Base-by-base conservation (phyloP, 2,329 filamentous ascomycete genomes). In the Diaporthe sp. region DNA sequence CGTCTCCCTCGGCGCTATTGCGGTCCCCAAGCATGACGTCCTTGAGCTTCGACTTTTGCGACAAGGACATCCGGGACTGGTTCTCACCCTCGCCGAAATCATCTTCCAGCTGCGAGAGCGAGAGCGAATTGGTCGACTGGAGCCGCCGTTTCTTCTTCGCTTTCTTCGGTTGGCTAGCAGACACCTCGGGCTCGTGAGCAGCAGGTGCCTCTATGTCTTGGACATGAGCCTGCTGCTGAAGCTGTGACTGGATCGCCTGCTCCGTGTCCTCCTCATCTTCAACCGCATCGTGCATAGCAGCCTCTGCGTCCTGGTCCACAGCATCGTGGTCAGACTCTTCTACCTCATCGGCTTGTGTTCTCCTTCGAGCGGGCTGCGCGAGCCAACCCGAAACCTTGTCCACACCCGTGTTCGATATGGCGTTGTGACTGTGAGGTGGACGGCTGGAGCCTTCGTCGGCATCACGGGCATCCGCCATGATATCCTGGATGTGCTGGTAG, bases 71-170 rank as follows among this genome's bases (percentile, higher is more conserved):
- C 25, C 73, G 61, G 1, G 73, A 37, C 53, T 55, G 73, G 39
- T n/a, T 37, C 19, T 75, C 74, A 0, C 53, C 42, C 37, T 75
- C 74, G 3, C 37, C 42, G 5, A 30, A 53, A 9, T 58, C 71
- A 30, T 73, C 74, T 61, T 75, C 71, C 8, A 75, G 69, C 30
- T 73, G 74, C 35, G 74, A 75, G 5, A 75, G 55, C 22, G 74
- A 75, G 0, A 71, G 27, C 5, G 73, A 72, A 4, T 53, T 44
- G 25, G 71, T 73, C 2, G 66, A 30, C 37, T 75, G 74, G 0
- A 75, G 71, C 4, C 51, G 55, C 17, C 74, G 72, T 44, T 71
- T 75, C 37, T 68, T 75, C 27, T 42, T 73, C 30, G 37, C 39
- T 22, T 61, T 74, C 53, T 58, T 58, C 4, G 42, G 51, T 25